A percentile compares a stretch with the other conserved stretches of the same genome.
Conservation (phyloP, 1,284 basidiomycete genomes). For the Apiotrichum akiyoshidainum region DNA sequence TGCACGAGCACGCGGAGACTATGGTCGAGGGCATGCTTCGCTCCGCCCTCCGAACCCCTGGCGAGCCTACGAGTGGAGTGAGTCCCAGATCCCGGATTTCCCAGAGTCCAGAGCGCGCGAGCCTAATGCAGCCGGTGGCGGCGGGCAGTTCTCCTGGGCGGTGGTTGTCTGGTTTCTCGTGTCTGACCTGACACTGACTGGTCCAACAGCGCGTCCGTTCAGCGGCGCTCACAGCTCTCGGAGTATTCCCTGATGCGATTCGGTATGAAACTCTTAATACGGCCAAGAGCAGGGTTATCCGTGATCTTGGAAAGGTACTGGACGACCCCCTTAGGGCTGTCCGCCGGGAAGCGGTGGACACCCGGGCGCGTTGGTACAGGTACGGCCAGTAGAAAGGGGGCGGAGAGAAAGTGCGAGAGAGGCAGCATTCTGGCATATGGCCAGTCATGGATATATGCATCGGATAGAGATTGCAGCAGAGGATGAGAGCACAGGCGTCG, state of each 20-base stretch:
- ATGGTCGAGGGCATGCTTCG: slow-evolving; percentile 70
- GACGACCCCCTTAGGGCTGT: slow-evolving; percentile 82
- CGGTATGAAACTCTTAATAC: slow-evolving; percentile 75
- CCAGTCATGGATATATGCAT: too few relatives aligned
- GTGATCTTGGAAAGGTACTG: slow-evolving; percentile 66
- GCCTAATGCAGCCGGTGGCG: too few relatives aligned
- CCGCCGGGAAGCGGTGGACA: slow-evolving; percentile 79
- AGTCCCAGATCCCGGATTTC: neutral
- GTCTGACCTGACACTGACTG: neutral
- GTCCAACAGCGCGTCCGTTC: slow-evolving; percentile 64
- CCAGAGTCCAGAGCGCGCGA: neutral
- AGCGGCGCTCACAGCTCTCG: slow-evolving; percentile 70
- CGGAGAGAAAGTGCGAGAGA: too few relatives aligned
- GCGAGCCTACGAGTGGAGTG: slow-evolving; percentile 18
- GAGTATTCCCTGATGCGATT: slow-evolving; percentile 66
- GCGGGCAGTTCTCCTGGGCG: too few relatives aligned
- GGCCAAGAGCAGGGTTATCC: slow-evolving; percentile 67
- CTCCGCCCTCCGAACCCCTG: slow-evolving; percentile 50
- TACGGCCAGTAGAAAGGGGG: slow-evolving; percentile 9
- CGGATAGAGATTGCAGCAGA: too few relatives aligned
- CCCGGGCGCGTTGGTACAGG: slow-evolving; percentile 57
- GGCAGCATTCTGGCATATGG: too few relatives aligned
- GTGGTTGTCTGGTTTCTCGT: too few relatives aligned
- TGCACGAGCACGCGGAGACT: slow-evolving; percentile 67
- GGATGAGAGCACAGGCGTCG: too few relatives aligned